A percentile compares a stretch with the other conserved stretches of the same genome.
Evolutionary conservation across 768 basidiomycete species (phyloP).

Genomic region (Sutorius australiensis): DNA sequence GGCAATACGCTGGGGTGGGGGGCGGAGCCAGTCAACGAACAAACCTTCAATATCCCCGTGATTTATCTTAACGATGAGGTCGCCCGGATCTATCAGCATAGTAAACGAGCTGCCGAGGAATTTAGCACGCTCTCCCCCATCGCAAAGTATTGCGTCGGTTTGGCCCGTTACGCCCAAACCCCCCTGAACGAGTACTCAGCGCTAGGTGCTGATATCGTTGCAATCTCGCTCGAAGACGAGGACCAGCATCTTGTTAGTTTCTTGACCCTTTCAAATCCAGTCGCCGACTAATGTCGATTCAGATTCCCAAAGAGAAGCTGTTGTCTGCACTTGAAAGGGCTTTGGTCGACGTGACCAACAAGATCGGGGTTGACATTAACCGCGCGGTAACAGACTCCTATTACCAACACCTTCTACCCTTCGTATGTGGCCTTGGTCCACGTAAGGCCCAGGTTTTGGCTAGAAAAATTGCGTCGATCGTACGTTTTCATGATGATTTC

Average conservation of each 20-base stretch:
- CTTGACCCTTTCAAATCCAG: neutral
- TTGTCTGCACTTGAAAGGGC: conserved; percentile 77
- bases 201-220: conserved; percentile 76
- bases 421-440: conserved; percentile 90
- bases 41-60: conserved; percentile 60
- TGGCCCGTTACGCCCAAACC: conserved; percentile 90
- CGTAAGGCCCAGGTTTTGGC: conserved; percentile 85
- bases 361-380: conserved; percentile 95
- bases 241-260: conserved; percentile 76
- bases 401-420: conserved; percentile 84
- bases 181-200: conserved; percentile 94
- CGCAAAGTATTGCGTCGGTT: conserved; percentile 88
- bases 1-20: conserved; percentile 22
- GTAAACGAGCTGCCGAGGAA: conserved; percentile 78
- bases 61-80: conserved; percentile 88
- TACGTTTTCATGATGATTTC: conserved; percentile 34
- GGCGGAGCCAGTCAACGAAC: conserved; percentile 35
- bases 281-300: conserved; percentile 5
- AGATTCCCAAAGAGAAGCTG: conserved; percentile 88
- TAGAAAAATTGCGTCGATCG: conserved; percentile 74
- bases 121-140: conserved; percentile 72
- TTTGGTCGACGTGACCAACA: conserved; percentile 87
- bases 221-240: conserved; percentile 81
- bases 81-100: conserved; percentile 91
- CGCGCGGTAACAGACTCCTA: conserved; percentile 85